phyloP scores from a whole-genome alignment of 2,329 filamentous ascomycete genomes.

The Hymenoscyphus fraxineus region DNA sequence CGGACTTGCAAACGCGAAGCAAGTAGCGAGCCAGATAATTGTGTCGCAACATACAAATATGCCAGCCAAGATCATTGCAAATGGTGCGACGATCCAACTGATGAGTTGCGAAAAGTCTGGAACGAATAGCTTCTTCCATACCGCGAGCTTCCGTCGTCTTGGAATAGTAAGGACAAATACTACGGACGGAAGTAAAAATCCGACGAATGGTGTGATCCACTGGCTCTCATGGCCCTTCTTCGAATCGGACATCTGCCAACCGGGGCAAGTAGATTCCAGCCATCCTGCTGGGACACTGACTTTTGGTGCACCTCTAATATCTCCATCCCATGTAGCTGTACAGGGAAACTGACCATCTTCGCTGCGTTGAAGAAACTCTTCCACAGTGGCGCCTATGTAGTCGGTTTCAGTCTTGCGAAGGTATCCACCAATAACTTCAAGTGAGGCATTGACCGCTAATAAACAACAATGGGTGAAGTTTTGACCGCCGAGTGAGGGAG shows the following conservation, averaged over 20 bases:
- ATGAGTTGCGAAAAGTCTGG: slow-evolving; percentile 21
- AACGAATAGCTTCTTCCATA: slow-evolving; percentile 32
- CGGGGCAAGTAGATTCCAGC: slow-evolving; percentile 17
- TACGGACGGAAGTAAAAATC: slow-evolving; percentile 19
- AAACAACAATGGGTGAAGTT: slow-evolving; percentile 22
- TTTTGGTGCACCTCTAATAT: slow-evolving; percentile 13
- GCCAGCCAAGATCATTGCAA: slow-evolving; percentile 17
- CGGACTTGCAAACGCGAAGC: slow-evolving; percentile 20
- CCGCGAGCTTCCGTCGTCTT: slow-evolving; percentile 32
- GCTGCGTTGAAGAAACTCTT: slow-evolving; percentile 12
- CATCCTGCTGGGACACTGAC: slow-evolving; percentile 17
- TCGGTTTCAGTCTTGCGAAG: not conserved
- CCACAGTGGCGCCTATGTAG: slow-evolving; percentile 11
- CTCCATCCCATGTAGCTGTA: slow-evolving; percentile 16
- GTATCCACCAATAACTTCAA: slow-evolving; percentile 9
- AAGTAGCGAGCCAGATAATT: slow-evolving; percentile 20
- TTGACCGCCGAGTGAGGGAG: slow-evolving; percentile 12
- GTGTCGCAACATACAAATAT: slow-evolving; percentile 16
- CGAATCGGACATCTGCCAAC: slow-evolving; percentile 18
- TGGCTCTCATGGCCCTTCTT: slow-evolving; percentile 16
- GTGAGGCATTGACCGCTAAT: slow-evolving; percentile 17
- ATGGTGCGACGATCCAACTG: slow-evolving; percentile 12
- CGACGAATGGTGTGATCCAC: slow-evolving; percentile 19
- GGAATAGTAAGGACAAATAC: slow-evolving; percentile 34
- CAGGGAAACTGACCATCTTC: slow-evolving; percentile 20